phyloP scores from a whole-genome alignment of 2,329 filamentous ascomycete genomes.

The Aspergillus sojae region DNA sequence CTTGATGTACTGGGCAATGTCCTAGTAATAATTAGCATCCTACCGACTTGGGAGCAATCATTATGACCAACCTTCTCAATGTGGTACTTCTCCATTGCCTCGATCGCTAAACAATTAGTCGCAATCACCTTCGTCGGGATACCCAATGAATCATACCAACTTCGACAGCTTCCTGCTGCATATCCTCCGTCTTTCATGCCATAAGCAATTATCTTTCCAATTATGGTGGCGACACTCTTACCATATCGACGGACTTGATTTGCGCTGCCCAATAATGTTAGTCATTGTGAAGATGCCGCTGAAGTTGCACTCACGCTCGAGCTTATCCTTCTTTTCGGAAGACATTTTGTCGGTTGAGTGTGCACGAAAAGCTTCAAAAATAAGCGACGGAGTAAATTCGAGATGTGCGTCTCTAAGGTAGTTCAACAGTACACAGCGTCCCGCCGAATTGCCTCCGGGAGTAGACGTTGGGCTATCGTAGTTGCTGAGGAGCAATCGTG shows the following conservation, averaged over 20 bases:
- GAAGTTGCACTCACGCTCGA: slow-evolving; percentile 64
- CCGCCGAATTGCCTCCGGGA: neutral
- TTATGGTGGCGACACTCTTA: slow-evolving; percentile 49
- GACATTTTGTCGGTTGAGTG: slow-evolving; percentile 36
- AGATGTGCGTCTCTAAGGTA: neutral
- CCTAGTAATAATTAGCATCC: slow-evolving; percentile 56
- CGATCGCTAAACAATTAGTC: slow-evolving; percentile 58
- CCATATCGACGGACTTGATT: slow-evolving; percentile 99
- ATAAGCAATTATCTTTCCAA: slow-evolving; percentile 19
- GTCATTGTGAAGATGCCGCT: neutral
- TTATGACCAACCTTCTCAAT: slow-evolving; percentile 65
- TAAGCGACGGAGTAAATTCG: neutral
- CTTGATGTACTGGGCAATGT: slow-evolving; percentile 96
- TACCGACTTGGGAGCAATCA: neutral
- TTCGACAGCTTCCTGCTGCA: slow-evolving; percentile 95
- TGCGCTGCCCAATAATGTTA: slow-evolving; percentile 65
- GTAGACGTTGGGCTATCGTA: neutral
- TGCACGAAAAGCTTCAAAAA: neutral
- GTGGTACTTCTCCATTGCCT: slow-evolving; percentile 71
- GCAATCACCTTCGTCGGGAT: slow-evolving; percentile 7
- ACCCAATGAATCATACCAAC: slow-evolving; percentile 67
- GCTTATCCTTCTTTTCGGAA: slow-evolving; percentile 68
- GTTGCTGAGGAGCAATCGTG: slow-evolving; percentile 13
- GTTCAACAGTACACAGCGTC: neutral
- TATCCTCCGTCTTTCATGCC: slow-evolving; percentile 79